Evolutionary conservation across 1,139 yeast species (phyloP).

Genomic region (Yamadazyma oceani): DNA sequence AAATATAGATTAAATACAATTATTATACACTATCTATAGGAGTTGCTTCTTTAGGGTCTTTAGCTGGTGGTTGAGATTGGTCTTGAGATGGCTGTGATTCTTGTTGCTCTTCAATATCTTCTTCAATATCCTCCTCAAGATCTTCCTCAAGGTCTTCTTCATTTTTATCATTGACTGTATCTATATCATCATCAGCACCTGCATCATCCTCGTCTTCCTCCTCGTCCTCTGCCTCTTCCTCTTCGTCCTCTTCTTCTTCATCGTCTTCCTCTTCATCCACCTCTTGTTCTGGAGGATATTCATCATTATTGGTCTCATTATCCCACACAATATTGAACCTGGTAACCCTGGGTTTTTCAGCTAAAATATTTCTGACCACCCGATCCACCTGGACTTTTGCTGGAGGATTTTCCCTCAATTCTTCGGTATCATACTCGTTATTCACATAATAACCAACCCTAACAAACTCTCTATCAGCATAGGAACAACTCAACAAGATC

Average conservation of each 20-base stretch:
- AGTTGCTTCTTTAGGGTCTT: slow-evolving; percentile 8
- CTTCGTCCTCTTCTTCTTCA: slow-evolving; percentile 56
- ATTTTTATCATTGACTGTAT: slow-evolving; percentile 18
- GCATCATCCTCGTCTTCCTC: slow-evolving; percentile 55
- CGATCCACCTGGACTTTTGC: slow-evolving; percentile 90
- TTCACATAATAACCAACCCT: slow-evolving; percentile 97
- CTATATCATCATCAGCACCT: slow-evolving; percentile 46
- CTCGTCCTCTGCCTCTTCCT: slow-evolving; percentile 55
- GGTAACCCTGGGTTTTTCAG: slow-evolving; percentile 97
- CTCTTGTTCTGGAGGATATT: slow-evolving; percentile 64
- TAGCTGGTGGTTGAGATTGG: slow-evolving; percentile 6
- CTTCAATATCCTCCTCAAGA: slow-evolving; percentile 29
- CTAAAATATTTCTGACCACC: slow-evolving; percentile 89
- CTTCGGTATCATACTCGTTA: slow-evolving; percentile 93
- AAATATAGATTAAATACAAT: slow-evolving; percentile 7
- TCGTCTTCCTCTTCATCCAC: slow-evolving; percentile 53
- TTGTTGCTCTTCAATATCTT: slow-evolving; percentile 8
- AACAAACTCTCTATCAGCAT: slow-evolving; percentile 91
- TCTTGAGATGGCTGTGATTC: not conserved
- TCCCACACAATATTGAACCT: slow-evolving; percentile 97
- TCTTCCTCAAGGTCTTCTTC: slow-evolving; percentile 32
- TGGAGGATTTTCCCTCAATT: slow-evolving; percentile 91
- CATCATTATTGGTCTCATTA: slow-evolving; percentile 61
- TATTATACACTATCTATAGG: slow-evolving; percentile 13
- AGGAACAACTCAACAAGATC: slow-evolving; percentile 85